Base-by-base conservation (phyloP, 495 filamentous ascomycete species). In the Trichoderma asperelloides region DNA sequence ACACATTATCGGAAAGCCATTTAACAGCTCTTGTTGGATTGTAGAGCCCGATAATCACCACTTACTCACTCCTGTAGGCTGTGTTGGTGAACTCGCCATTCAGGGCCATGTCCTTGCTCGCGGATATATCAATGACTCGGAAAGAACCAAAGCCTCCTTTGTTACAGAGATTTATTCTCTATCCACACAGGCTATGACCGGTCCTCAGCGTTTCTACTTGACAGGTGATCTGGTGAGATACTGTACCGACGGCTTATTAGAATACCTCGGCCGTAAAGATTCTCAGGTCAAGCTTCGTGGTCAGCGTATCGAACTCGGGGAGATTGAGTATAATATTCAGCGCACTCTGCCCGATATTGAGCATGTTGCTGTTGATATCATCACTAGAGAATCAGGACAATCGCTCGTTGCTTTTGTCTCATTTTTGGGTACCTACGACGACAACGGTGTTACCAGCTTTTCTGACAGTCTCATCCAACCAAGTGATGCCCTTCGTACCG, bases 31-130 rank as follows among this genome's bases (percentile, higher is more conserved):
- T 1, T 65, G 66, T 1, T 67, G 87, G 87, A 21, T 87, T 81
- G 40, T 91, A 78, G 75, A 89, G 88, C 65, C 78, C 87, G 25
- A 74, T 72, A 15, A 87, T 84, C 57, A 81, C 77, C 3, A 85
- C 81, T 11, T 77, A 1, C 84, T 89, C 2, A 84, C 88, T 3
- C 75, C 90, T 16, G 80, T 88, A 8, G 92, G 92, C 4, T 83
- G 83, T 15, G 77, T 90, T 30, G 92, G 92, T 9, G 92, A 96
- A 72, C 82, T 96, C 8, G 88, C 88, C 69, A 83, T 95, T 37
- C 87, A 87, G 30, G 92, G 92, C 0, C 78, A 78, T 0, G 62
- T 74, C 1, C 60, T 84, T 0, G 72, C 65, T 6, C 67, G 72
- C 1, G 80, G 78, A 2, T 82, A 82, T 64, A 65, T 79, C 25